Base-by-base conservation (phyloP, 306 rosid genomes). In the Senna siamea region DNA sequence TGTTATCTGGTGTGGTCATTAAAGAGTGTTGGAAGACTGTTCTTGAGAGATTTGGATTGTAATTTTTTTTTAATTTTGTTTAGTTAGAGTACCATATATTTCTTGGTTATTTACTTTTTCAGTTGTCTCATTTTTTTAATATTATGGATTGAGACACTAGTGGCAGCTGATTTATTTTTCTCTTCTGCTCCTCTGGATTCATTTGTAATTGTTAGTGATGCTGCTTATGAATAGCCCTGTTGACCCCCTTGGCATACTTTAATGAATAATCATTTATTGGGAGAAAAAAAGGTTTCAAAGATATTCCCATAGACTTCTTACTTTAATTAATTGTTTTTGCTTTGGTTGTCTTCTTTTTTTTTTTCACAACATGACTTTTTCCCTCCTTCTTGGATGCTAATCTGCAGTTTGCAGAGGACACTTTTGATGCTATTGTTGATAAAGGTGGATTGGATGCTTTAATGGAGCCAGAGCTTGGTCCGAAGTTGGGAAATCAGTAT, bases 361-460 rank as follows among this genome's bases (percentile, higher is more conserved):
- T 18, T 58, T 23, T 23, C 54, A 48, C 54, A n/a, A 51, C 40
- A 7, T 60, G 26, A 40, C 38, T 53, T 3, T 48, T 13, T 14
- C 10, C 2, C 40, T 7, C 37, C 1, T n/a, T 22, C 11, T n/a
- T 52, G 15, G 35, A 18, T 62, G 28, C 64, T 22, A 32, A 15
- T 66, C 61, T 69, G 61, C 83, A 90, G 98, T 81, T 93, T 60
- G 81, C 56, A 71, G 88, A 88, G 20, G 90, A 77, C 26, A 78
- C 73, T 14, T 91, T 91, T 50, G 81, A 68, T 73, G 86, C 76
- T 5, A 88, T 94, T 20, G 66, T 94, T 74, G 98, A 94, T 73
- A 94, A 94, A 85, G 98, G 98, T 69, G 98, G 97, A 57, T 78
- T 94, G 86, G 98, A 94, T 79, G 98, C 98, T 75, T 78, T 94